A percentile compares a stretch with the other conserved stretches of the same genome.
phyloP scores from a whole-genome alignment of 805 yeast genomes.

The Teunomyces gatunensis region DNA sequence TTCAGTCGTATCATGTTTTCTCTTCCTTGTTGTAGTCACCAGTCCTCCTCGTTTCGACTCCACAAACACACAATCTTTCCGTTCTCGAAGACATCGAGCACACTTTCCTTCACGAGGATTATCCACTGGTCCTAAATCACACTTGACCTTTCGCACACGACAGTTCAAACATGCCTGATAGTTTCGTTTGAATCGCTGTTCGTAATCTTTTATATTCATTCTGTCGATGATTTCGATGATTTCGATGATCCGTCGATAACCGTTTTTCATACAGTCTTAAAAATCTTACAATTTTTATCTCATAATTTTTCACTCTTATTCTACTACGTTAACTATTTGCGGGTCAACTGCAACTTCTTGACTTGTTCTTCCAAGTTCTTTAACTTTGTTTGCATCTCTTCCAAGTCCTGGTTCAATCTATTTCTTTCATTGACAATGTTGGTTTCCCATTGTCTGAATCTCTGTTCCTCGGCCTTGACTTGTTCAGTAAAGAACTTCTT shows the following conservation, averaged over 20 bases:
- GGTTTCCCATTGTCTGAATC: constrained; percentile 98
- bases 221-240: neutral
- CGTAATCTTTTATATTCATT: neutral
- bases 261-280: neutral
- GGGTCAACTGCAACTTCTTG: constrained; percentile 48
- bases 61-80: constrained; percentile 73
- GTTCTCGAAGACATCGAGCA: constrained; percentile 77
- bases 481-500: constrained; percentile 96
- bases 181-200: constrained; percentile 49
- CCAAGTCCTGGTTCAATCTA: constrained; percentile 89
- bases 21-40: constrained; percentile 39
- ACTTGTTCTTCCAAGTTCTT: constrained; percentile 75
- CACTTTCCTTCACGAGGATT: constrained; percentile 80
- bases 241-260: constrained; percentile 2
- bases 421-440: constrained; percentile 94
- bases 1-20: constrained; percentile 27
- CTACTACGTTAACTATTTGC: constrained; percentile 17
- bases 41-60: constrained; percentile 32
- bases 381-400: constrained; percentile 77
- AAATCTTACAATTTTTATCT: too few relatives aligned
- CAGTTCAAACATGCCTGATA: constrained; percentile 87
- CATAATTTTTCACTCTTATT: too few relatives aligned
- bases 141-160: constrained; percentile 76
- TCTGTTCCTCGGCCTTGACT: constrained; percentile 90
- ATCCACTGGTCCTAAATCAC: constrained; percentile 78